These are phyloP conservation scores for Cubamyces sp. DNA, from an alignment of 768 basidiomycete genomes.

Conservation along the genomic window DNA sequence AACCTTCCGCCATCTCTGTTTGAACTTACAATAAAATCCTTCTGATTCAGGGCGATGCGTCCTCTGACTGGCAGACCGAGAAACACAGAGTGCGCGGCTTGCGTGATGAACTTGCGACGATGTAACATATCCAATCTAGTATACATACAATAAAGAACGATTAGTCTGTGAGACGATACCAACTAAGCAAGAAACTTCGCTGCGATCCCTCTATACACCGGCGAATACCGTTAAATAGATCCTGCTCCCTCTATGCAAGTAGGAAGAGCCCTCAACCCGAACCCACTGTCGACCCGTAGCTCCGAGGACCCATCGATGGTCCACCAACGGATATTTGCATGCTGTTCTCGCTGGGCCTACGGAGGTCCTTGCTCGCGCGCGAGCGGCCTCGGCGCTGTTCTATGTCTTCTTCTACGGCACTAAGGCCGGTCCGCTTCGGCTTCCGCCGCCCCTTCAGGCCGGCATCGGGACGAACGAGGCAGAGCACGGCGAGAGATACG, in stretches of 20 bases:
- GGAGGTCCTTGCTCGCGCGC: slow-evolving; percentile 44
- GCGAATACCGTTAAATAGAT: no score
- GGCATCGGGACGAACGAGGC: slow-evolving; percentile 43
- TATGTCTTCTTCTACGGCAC: slow-evolving; percentile 30
- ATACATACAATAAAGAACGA: slow-evolving; percentile 14
- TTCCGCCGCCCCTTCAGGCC: slow-evolving; percentile 26
- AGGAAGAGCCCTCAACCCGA: background rate
- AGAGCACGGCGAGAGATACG: slow-evolving; percentile 51
- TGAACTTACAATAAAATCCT: no score
- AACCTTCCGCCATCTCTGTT: no score
- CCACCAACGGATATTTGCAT: slow-evolving; percentile 1
- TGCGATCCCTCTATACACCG: background rate
- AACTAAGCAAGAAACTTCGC: background rate
- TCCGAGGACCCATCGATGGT: background rate
- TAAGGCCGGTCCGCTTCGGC: slow-evolving; percentile 16
- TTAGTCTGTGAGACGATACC: background rate
- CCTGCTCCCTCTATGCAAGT: background rate
- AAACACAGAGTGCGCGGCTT: no score
- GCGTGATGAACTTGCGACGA: background rate
- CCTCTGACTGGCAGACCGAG: no score
- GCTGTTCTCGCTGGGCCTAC: slow-evolving; percentile 16
- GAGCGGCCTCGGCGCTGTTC: slow-evolving; percentile 35
- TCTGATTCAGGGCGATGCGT: no score
- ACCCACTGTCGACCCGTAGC: slow-evolving; percentile 9
- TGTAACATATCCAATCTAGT: slow-evolving; percentile 9